These are phyloP conservation scores for Akanthomyces lecanii DNA, from an alignment of 2,329 filamentous ascomycete genomes.

Conservation along the genomic window DNA sequence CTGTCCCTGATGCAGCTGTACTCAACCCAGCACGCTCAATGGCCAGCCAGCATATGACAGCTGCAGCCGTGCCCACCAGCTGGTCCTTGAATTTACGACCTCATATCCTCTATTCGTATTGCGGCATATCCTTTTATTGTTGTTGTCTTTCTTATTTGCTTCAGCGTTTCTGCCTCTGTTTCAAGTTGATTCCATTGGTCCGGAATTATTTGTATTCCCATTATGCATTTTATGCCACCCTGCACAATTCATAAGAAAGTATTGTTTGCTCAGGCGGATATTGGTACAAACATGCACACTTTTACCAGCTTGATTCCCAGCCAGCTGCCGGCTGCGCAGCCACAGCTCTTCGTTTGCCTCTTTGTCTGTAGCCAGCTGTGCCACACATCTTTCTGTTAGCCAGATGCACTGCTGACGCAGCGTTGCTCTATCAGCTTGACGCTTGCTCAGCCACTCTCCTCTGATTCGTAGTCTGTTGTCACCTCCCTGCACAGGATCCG, in stretches of 20 bases:
- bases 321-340: not conserved
- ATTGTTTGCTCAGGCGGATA: not conserved
- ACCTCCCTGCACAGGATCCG: not conserved
- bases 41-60: not conserved
- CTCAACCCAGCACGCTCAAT: not conserved
- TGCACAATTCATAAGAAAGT: not conserved
- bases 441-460: not conserved
- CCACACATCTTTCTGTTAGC: not conserved
- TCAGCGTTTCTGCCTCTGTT: not conserved
- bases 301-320: not conserved
- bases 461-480: not conserved
- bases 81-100: not conserved
- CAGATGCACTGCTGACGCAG: not conserved
- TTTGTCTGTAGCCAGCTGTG: not conserved
- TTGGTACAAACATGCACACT: not conserved
- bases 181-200: not conserved
- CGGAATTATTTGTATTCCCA: not conserved
- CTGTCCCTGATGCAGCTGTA: not conserved
- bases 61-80: not conserved
- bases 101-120: not conserved
- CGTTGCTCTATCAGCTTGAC: not conserved
- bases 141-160: not conserved
- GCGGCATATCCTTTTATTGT: not conserved
- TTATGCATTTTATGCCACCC: not conserved
- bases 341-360: constrained; percentile 2